Evolutionary conservation across 116 monocot genomes (phyloP).

Genomic region (Iris pallida): DNA sequence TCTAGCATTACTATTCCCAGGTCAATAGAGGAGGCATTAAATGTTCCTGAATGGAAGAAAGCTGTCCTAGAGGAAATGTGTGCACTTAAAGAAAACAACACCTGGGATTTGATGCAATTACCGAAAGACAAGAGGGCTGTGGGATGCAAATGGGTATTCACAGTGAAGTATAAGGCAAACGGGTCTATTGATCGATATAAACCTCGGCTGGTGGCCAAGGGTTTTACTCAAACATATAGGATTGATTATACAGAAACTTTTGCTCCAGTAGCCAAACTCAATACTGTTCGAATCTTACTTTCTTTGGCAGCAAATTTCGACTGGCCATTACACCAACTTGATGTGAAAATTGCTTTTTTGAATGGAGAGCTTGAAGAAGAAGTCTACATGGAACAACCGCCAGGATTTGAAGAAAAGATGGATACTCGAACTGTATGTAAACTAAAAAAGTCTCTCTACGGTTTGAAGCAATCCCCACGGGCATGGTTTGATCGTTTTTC

Average conservation of each 20-base stretch:
- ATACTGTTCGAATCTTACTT: slow-evolving; percentile 3
- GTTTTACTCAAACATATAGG: not conserved
- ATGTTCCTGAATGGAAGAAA: not conserved
- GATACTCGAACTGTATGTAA: not conserved
- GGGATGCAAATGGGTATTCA: not conserved
- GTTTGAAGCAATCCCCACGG: slow-evolving; percentile 3
- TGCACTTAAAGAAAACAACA: not conserved
- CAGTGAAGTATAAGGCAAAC: not conserved
- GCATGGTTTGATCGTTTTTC: slow-evolving; percentile 2
- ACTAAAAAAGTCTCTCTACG: not conserved
- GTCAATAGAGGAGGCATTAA: not conserved
- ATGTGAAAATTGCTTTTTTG: not conserved
- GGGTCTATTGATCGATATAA: not conserved
- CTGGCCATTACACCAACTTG: slow-evolving; percentile 8
- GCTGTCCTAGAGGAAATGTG: not conserved
- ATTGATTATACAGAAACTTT: slow-evolving; percentile 6
- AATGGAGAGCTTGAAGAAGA: too few species aligned
- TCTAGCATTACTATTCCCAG: not conserved
- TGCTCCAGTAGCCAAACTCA: slow-evolving; percentile 6
- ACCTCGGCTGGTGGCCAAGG: not conserved
- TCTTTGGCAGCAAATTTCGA: not conserved
- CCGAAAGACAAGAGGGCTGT: not conserved
- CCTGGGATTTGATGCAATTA: not conserved
- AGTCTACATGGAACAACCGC: too few species aligned
- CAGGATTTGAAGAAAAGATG: too few species aligned